Conservation (phyloP, 108 stramenopile genomes). For the Nitzschia palea region DNA sequence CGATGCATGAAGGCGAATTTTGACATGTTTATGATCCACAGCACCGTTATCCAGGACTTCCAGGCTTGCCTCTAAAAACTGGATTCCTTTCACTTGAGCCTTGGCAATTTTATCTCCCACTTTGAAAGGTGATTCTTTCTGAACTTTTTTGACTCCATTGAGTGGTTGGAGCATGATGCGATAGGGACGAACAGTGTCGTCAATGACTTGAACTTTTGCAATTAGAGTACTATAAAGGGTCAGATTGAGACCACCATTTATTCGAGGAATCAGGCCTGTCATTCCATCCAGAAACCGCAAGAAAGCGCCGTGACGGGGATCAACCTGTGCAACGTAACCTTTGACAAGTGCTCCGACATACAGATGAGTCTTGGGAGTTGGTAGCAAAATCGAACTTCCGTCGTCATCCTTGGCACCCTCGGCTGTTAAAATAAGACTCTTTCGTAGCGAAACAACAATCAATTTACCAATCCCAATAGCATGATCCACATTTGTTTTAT, state of each 20-base stretch:
- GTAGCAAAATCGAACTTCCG: slow-evolving; percentile 44
- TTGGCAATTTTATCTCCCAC: slow-evolving; percentile 60
- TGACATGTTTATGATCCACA: slow-evolving; percentile 27
- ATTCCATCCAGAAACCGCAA: slow-evolving; percentile 78
- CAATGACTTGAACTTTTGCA: slow-evolving; percentile 69
- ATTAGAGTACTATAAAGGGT: slow-evolving; percentile 58
- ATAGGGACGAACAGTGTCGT: slow-evolving; percentile 58
- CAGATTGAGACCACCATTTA: slow-evolving; percentile 72
- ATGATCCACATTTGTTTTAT: slow-evolving; percentile 51
- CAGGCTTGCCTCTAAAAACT: slow-evolving; percentile 57
- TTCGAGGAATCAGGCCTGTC: slow-evolving; percentile 80
- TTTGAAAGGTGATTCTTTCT: slow-evolving; percentile 26
- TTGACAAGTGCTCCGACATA: slow-evolving; percentile 67
- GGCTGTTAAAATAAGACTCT: slow-evolving; percentile 49
- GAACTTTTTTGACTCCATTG: slow-evolving; percentile 16
- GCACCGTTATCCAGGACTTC: slow-evolving; percentile 33
- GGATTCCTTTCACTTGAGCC: slow-evolving; percentile 51
- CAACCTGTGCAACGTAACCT: slow-evolving; percentile 72
- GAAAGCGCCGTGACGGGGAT: slow-evolving; percentile 79
- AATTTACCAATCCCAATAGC: slow-evolving; percentile 54
- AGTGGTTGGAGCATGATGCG: slow-evolving; percentile 63
- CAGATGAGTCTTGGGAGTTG: slow-evolving; percentile 49
- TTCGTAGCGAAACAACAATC: slow-evolving; percentile 69
- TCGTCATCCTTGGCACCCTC: slow-evolving; percentile 35
- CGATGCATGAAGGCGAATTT: slow-evolving; percentile 66